Base-by-base conservation (phyloP, 176 grass and related monocot species). In the Cenchrus americanus region DNA sequence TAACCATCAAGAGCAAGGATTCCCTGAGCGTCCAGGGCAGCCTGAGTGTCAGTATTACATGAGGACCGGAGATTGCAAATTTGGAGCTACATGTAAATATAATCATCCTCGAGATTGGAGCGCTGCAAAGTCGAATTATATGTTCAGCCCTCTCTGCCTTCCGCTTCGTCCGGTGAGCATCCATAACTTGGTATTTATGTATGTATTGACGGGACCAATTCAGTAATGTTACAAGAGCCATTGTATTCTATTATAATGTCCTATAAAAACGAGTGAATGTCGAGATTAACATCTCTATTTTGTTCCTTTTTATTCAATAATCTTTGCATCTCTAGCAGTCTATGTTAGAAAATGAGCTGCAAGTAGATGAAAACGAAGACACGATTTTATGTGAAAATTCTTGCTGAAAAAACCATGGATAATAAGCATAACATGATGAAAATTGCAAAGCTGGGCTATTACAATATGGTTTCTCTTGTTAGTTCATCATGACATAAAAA, bases 41-140 rank as follows among this genome's bases (percentile, higher is more conserved):
- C 90, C 90, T 51, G 93, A 94, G 73, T 94, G 93, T 66, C 93
- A 92, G 52, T 90, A 88, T 80, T 94, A 92, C 66, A 86, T 94
- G 93, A 90, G 79, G 75, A 94, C 93, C 64, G 90, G 93, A 43
- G 85, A 92, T 78, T 94, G 93, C 78, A 94, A 94, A 90, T 94
- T 88, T 86, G 90, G 93, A 80, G 75, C 76, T 60, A 88, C 87
- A 50, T 94, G 93, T 83, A 94, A 92, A 92, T 94, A 94, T 70
- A 60, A 94, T 83, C 93, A 94, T 86, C 93, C 93, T 55, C 82
- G 79, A 84, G 87, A 94, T 23, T 92, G 83, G 90, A 88, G 82
- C 73, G 46, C 86, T 74, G 75, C 82, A 55, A 92, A 88, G 66
- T 84, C 82, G 34, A 92, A 80, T 66, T 83, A 85, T 86, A 10